Evolutionary conservation across 2,329 filamentous ascomycete genomes (phyloP), one percentile per base, ranked within the genome.

Genomic region (Aspergillus ibericus): DNA sequence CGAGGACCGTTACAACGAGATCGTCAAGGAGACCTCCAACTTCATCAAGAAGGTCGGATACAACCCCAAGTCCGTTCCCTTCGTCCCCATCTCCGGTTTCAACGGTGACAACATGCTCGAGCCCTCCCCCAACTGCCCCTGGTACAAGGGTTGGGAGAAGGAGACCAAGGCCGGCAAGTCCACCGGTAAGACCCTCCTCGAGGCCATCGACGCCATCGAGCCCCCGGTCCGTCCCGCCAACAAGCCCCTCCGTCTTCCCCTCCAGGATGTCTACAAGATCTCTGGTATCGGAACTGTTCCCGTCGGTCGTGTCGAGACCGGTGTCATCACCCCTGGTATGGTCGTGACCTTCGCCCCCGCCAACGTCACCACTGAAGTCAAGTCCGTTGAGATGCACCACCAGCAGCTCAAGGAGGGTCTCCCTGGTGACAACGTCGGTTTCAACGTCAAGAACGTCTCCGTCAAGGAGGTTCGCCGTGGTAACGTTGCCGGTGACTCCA

Each of bases 31-130:
- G 89, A 97, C 93, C 75, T 96, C 93, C 85, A 90, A 87, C 87
- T 98, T 98, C 91, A 97, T 99, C 92, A 99, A 98, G 93, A 98
- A 99, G 92, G 93, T 98, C 83, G 95, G 95, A 82, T 99, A 93
- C 92, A 97, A 98, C 91, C 93, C 95, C 85, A 98, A 98, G 92
- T 81, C 84, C 74, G 93, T 98, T 79, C 86, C 93, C 75, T 99
- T 99, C 87, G 95, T 99, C 78, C 95, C 95, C 80, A 98, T 99
- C 91, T 98, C 95, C 75, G 95, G 95, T 75, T 99, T 99, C 92
- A 90, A 99, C 88, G 95, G 95, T 80, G 95, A 99, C 90, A 99
- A 99, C 92, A 99, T 99, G 95, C 89, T 99, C 66, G 82, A 90
- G 61, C 66, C 82, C 77, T 96, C 93, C 83, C 63, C 83, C 86